phyloP scores from a whole-genome alignment of 495 filamentous ascomycete genomes.

The Hyaloscypha finlandica region DNA sequence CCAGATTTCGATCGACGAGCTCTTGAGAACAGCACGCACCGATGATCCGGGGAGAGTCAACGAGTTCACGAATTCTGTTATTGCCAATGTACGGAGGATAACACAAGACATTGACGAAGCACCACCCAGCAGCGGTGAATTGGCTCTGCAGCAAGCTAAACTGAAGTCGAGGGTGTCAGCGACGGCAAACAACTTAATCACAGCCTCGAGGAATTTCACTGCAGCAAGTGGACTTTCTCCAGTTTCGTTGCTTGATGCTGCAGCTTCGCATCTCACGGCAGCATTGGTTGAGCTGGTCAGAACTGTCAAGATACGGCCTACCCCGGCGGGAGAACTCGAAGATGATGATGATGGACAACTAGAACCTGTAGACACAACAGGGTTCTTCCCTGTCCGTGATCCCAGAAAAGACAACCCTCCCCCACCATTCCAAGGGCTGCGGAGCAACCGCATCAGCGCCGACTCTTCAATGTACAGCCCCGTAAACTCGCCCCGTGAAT shows the following conservation, averaged over 20 bases:
- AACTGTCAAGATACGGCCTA: slow-evolving; percentile 79
- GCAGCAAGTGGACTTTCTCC: slow-evolving; percentile 81
- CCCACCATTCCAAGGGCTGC: slow-evolving; percentile 52
- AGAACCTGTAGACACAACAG: slow-evolving; percentile 52
- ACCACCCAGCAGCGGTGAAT: slow-evolving; percentile 47
- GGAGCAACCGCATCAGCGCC: slow-evolving; percentile 36
- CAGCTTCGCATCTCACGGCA: slow-evolving; percentile 86
- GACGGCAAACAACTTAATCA: slow-evolving; percentile 95
- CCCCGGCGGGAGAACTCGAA: slow-evolving; percentile 70
- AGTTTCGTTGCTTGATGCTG: slow-evolving; percentile 91
- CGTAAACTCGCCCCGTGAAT: slow-evolving; percentile 54
- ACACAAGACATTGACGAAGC: slow-evolving; percentile 73
- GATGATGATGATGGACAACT: slow-evolving; percentile 69
- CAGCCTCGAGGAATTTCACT: slow-evolving; percentile 88
- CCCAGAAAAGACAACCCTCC: slow-evolving; percentile 39
- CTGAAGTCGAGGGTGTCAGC: slow-evolving; percentile 79
- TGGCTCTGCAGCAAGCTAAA: slow-evolving; percentile 58
- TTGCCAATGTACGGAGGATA: slow-evolving; percentile 77
- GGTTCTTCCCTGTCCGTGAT: slow-evolving; percentile 45
- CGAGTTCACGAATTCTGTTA: slow-evolving; percentile 77
- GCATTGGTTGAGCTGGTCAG: slow-evolving; percentile 84
- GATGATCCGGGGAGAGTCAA: slow-evolving; percentile 73
- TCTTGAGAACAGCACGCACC: slow-evolving; percentile 73
- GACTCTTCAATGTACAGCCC: slow-evolving; percentile 59
- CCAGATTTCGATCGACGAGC: slow-evolving; percentile 92